Conservation (phyloP, 2,329 filamentous ascomycete genomes). For the Alternaria triticimaculans region DNA sequence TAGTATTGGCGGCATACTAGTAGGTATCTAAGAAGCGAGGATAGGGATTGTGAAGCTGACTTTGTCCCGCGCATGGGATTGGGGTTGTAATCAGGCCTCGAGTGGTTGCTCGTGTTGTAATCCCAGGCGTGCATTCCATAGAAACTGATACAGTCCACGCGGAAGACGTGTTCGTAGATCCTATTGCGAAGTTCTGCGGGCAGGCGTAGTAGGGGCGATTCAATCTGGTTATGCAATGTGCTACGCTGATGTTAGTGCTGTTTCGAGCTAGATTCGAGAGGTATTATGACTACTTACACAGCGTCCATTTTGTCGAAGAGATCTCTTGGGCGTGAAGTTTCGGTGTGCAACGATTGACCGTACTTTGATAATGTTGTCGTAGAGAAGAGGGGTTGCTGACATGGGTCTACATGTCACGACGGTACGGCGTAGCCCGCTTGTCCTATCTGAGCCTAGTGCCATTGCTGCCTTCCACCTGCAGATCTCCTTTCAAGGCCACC, state of each 20-base stretch:
- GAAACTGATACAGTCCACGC: neutral
- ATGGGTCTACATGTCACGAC: neutral
- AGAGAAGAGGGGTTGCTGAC: too few species aligned
- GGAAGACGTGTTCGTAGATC: neutral
- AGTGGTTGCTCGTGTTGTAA: neutral
- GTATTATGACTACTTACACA: neutral
- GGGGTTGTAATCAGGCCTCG: neutral
- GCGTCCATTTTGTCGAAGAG: neutral
- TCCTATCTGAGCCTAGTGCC: neutral
- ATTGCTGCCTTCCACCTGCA: neutral
- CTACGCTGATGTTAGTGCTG: neutral
- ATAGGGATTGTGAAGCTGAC: neutral
- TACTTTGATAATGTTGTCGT: neutral
- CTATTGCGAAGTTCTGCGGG: neutral
- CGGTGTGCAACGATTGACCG: neutral
- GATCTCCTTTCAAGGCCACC: neutral
- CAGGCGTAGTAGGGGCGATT: neutral
- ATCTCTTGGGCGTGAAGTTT: neutral
- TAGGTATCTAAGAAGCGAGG: rapidly evolving
- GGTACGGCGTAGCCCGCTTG: neutral
- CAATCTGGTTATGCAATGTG: neutral
- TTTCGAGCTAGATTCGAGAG: neutral
- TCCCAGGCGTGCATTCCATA: too few species aligned
- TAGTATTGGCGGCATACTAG: neutral
- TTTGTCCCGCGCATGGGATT: neutral